Conservation (phyloP, 2,329 filamentous ascomycete species). For the Ceratocystis colombiana region DNA sequence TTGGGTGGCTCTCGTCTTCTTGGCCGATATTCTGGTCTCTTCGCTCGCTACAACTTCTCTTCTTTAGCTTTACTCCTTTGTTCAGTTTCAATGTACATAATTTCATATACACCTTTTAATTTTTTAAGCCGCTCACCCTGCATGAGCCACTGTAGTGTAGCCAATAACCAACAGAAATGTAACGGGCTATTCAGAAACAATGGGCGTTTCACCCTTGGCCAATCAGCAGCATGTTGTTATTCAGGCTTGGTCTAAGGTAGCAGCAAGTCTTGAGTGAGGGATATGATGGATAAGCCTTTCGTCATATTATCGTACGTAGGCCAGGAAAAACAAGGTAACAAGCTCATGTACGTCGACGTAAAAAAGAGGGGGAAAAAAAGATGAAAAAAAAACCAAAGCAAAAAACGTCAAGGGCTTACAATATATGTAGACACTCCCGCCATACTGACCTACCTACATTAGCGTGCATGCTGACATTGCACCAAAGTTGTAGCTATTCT, state of each 20-base stretch:
- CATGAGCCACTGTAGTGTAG: too few species aligned
- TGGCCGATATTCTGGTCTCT: not conserved
- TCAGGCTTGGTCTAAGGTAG: too few species aligned
- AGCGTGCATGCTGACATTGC: constrained; percentile 40
- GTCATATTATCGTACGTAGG: not conserved
- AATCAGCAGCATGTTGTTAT: too few species aligned
- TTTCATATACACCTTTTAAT: constrained; percentile 23
- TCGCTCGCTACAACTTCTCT: constrained; percentile 12
- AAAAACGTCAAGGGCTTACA: not conserved
- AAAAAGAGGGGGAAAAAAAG: not conserved
- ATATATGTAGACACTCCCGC: not conserved
- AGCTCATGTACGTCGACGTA: not conserved
- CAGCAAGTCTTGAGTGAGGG: too few species aligned
- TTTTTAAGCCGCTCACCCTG: not conserved
- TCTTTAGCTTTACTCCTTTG: constrained; percentile 11
- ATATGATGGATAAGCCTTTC: not conserved
- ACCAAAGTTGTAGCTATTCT: constrained; percentile 38
- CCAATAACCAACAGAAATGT: too few species aligned
- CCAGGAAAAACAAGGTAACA: too few species aligned
- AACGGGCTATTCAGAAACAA: too few species aligned
- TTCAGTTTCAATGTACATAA: constrained; percentile 22
- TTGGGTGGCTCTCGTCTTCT: not conserved
- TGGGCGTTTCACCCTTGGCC: too few species aligned
- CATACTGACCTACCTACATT: constrained; percentile 37
- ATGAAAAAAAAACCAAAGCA: not conserved